Conservation (phyloP, 192 early-diverging fungal genomes). For the Linnemannia exigua region DNA sequence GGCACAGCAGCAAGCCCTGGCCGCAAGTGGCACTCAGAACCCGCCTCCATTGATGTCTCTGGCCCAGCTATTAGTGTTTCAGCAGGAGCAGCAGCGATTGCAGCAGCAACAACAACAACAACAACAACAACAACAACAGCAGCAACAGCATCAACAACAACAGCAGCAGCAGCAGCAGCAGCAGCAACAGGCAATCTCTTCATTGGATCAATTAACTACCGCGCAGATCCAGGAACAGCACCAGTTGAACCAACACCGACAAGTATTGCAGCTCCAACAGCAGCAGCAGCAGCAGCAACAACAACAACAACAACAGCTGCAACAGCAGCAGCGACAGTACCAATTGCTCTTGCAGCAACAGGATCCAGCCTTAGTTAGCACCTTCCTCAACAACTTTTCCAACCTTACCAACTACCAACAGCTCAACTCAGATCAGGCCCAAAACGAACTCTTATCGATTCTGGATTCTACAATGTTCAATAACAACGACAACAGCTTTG, state of each 20-base stretch:
- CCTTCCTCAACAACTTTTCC: slow-evolving; percentile 40
- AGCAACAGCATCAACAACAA: slow-evolving; percentile 2
- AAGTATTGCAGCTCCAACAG: slow-evolving; percentile 6
- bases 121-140: slow-evolving; percentile 1
- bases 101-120: slow-evolving; percentile 28
- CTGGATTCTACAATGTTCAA: slow-evolving; percentile 35
- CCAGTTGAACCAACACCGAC: slow-evolving; percentile 18
- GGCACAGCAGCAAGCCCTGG: slow-evolving; percentile 31
- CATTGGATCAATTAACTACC: slow-evolving; percentile 7
- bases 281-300: background rate
- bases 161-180: slow-evolving; percentile 11
- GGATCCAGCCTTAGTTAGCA: slow-evolving; percentile 30
- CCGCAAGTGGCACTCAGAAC: slow-evolving; percentile 15
- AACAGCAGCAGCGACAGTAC: slow-evolving; percentile 32
- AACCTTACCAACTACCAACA: slow-evolving; percentile 51
- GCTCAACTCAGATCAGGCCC: slow-evolving; percentile 49
- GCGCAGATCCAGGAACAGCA: slow-evolving; percentile 31
- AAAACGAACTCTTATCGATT: slow-evolving; percentile 46
- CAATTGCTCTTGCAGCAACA: slow-evolving; percentile 23
- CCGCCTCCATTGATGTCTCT: slow-evolving; percentile 34
- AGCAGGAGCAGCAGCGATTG: slow-evolving; percentile 23
- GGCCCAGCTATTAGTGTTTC: slow-evolving; percentile 34
- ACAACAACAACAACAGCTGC: slow-evolving; percentile 1
- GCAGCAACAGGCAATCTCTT: background rate
- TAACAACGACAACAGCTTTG: slow-evolving; percentile 5